Percentiles rank a stretch among this genome's conserved stretches.
Evolutionary conservation across 2,329 filamentous ascomycete genomes (phyloP).

Genomic region (Fusarium sublunatum): DNA sequence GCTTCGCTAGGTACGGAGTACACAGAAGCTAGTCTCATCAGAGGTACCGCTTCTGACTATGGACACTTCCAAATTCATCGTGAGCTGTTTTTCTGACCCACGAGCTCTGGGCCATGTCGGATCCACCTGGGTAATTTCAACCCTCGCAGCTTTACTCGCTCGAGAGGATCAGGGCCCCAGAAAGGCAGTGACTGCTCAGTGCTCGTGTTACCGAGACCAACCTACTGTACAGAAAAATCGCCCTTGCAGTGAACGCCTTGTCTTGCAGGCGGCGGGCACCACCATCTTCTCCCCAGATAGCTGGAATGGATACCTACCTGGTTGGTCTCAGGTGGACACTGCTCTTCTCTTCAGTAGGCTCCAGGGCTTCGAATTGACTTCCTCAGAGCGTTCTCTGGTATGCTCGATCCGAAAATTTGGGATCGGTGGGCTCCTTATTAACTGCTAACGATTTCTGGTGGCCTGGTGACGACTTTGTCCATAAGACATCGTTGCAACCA

Average conservation of each 20-base stretch:
- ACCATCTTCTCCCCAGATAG: constrained; percentile 8
- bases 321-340: constrained; percentile 25
- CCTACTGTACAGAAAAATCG: constrained; percentile 7
- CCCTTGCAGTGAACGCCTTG: constrained; percentile 14
- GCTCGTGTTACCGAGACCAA: not conserved
- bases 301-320: constrained; percentile 26
- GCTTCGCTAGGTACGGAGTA: constrained; percentile 14
- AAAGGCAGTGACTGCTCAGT: constrained; percentile 8
- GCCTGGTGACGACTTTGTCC: constrained; percentile 13
- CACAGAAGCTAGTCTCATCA: constrained; percentile 19
- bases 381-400: constrained; percentile 18
- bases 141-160: constrained; percentile 17
- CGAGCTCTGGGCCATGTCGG: constrained; percentile 20
- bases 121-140: constrained; percentile 35
- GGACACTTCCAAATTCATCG: constrained; percentile 19
- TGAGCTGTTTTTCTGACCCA: constrained; percentile 38
- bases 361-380: constrained; percentile 31
- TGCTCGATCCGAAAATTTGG: constrained; percentile 23
- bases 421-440: constrained; percentile 13
- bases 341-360: constrained; percentile 12
- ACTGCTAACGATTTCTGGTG: constrained; percentile 10
- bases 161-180: constrained; percentile 3
- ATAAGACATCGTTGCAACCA: constrained; percentile 17
- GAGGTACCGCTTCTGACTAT: constrained; percentile 13
- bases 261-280: constrained; percentile 8